Percentiles rank a stretch among this genome's conserved stretches.
Conservation (phyloP, 805 yeast species). For the Priceomyces castillae region DNA sequence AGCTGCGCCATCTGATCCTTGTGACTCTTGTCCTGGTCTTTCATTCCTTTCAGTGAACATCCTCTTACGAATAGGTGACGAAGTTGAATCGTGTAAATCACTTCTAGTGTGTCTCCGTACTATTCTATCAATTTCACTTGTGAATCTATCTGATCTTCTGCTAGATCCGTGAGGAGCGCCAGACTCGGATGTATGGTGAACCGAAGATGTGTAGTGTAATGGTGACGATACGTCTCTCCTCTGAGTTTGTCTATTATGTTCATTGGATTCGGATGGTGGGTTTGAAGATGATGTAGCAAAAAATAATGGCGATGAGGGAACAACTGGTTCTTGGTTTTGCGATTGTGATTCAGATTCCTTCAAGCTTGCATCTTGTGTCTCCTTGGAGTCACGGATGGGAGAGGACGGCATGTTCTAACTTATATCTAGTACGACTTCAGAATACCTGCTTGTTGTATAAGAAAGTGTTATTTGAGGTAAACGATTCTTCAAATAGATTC, state of each 20-base stretch:
- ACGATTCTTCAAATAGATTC: not conserved
- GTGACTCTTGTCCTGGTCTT: conserved; percentile 5
- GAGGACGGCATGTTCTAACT: conserved; percentile 27
- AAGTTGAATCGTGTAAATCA: conserved; percentile 69
- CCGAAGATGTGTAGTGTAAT: conserved; percentile 46
- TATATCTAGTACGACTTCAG: not conserved
- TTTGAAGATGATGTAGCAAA: conserved; percentile 49
- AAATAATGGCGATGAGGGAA: conserved; percentile 58
- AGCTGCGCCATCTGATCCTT: conserved; percentile 8
- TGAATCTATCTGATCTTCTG: conserved; percentile 45
- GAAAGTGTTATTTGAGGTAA: not conserved
- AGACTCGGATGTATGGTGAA: conserved; percentile 39
- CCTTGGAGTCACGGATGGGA: conserved; percentile 36
- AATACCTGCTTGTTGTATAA: not conserved
- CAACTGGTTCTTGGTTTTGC: conserved; percentile 38
- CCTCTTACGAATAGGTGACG: conserved; percentile 67
- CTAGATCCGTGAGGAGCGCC: conserved; percentile 22
- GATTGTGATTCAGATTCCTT: conserved; percentile 34
- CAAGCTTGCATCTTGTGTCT: conserved; percentile 23
- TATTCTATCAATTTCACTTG: conserved; percentile 43
- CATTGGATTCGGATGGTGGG: conserved; percentile 31
- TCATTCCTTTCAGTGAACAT: conserved; percentile 45
- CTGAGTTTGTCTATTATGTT: conserved; percentile 15
- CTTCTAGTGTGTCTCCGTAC: conserved; percentile 63
- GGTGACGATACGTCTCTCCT: conserved; percentile 47